Percentiles rank a stretch among this genome's conserved stretches.
These are phyloP conservation scores for Diutina pseudorugosa DNA, from an alignment of 1,139 yeast genomes.

Conservation along the genomic window DNA sequence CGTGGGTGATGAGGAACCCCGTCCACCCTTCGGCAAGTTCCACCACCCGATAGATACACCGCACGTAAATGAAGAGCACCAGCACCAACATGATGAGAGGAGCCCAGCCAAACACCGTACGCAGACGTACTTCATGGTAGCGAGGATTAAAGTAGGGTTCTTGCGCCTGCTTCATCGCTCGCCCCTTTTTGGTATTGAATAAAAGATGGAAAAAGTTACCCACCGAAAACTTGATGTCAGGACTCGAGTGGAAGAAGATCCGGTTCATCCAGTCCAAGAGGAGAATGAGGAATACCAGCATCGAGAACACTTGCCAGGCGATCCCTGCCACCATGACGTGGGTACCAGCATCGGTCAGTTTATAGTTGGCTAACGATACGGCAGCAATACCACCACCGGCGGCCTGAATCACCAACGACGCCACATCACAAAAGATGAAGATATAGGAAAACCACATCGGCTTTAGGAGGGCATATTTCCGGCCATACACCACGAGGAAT, in stretches of 20 bases:
- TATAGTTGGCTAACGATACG: constrained; percentile 10
- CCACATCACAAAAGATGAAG: constrained; percentile 22
- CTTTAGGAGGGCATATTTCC: constrained; percentile 14
- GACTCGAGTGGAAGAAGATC: constrained; percentile 13
- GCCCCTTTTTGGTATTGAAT: constrained; percentile 15
- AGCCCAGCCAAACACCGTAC: constrained; percentile 12
- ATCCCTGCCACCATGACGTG: constrained; percentile 4
- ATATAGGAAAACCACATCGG: constrained; percentile 26
- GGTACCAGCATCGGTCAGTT: neutral
- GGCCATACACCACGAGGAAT: constrained; percentile 19
- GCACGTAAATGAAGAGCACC: constrained; percentile 15
- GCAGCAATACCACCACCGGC: constrained; percentile 28
- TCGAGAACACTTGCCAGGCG: constrained; percentile 1
- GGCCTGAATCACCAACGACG: constrained; percentile 24
- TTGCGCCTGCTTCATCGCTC: constrained; percentile 6
- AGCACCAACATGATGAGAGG: constrained; percentile 15
- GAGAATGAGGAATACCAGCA: neutral
- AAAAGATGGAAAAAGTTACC: constrained; percentile 11
- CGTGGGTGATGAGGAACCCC: constrained; percentile 23
- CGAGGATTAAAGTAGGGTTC: constrained; percentile 10
- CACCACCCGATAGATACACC: constrained; percentile 21
- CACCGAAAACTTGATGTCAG: constrained; percentile 9
- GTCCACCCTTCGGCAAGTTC: constrained; percentile 24
- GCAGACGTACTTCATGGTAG: constrained; percentile 10
- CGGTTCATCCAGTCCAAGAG: constrained; percentile 2